phyloP scores from a whole-genome alignment of 495 filamentous ascomycete species.

The Ascobolus immersus region DNA sequence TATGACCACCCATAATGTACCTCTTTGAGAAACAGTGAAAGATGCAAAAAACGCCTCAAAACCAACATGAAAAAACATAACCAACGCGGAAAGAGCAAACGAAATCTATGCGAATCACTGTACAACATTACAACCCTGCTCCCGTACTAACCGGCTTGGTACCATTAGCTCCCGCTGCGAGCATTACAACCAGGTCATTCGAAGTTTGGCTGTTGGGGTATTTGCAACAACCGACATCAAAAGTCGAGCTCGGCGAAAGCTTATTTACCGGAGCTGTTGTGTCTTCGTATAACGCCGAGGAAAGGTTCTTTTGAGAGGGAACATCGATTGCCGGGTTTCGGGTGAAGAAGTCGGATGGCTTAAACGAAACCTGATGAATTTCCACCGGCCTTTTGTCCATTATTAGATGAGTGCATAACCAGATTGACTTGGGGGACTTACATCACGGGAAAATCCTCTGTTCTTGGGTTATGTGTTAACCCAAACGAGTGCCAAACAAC shows the following conservation, averaged over 20 bases:
- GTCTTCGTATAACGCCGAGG: constrained; percentile 11
- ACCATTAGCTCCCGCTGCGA: no score
- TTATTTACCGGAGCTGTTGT: constrained; percentile 4
- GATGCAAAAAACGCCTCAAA: constrained; percentile 5
- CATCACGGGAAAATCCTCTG: constrained; percentile 39
- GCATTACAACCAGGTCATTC: no score
- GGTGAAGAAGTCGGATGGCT: constrained; percentile 29
- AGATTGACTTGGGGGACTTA: constrained; percentile 2
- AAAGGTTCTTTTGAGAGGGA: constrained; percentile 17
- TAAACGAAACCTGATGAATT: constrained; percentile 31
- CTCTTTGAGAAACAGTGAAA: no score
- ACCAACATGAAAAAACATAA: constrained; percentile 7
- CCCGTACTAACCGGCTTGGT: no score
- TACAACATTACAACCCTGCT: no score
- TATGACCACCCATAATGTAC: constrained; percentile 3
- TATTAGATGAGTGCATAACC: neutral
- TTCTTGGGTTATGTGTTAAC: constrained; percentile 31
- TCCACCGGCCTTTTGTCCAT: constrained; percentile 22
- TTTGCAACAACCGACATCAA: constrained; percentile 4
- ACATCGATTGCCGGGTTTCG: constrained; percentile 30
- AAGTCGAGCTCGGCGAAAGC: constrained; percentile 5
- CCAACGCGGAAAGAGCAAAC: neutral
- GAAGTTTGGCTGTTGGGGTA: no score
- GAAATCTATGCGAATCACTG: no score
- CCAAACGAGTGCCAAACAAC: constrained; percentile 38